A percentile compares a stretch with the other conserved stretches of the same genome.
These are phyloP conservation scores for Suhomyces anneliseae DNA, from an alignment of 1,139 yeast genomes.

Conservation along the genomic window DNA sequence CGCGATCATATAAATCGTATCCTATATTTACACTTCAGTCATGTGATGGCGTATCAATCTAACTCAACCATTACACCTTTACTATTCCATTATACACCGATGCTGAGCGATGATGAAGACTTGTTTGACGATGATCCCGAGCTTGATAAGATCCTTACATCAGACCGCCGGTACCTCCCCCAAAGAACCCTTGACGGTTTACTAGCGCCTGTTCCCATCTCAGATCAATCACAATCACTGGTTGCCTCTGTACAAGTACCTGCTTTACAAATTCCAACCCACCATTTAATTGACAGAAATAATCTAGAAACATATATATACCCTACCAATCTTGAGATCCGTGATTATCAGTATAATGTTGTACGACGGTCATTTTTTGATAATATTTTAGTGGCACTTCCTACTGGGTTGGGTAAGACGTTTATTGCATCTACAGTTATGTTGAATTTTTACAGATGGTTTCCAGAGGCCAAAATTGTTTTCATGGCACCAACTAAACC, in stretches of 20 bases:
- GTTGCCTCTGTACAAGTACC: not conserved
- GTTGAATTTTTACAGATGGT: constrained; percentile 89
- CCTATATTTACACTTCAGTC: not conserved
- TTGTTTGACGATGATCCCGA: constrained; percentile 13
- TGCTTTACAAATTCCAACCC: constrained; percentile 36
- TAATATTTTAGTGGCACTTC: constrained; percentile 84
- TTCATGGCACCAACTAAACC: constrained; percentile 98
- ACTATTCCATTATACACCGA: not conserved
- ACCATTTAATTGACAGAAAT: constrained; percentile 49
- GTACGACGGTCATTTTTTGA: constrained; percentile 69
- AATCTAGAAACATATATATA: constrained; percentile 59
- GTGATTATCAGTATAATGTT: constrained; percentile 88
- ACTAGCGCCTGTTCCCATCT: not conserved
- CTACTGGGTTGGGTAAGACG: constrained; percentile 97
- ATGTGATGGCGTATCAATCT: not conserved
- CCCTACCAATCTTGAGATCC: constrained; percentile 78
- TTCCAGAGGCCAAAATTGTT: constrained; percentile 68
- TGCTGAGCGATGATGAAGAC: constrained; percentile 5
- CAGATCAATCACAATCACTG: not conserved
- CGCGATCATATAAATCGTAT: not conserved
- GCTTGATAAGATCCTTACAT: constrained; percentile 7
- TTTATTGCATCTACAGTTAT: constrained; percentile 94
- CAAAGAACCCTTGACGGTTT: constrained; percentile 16
- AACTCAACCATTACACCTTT: not conserved
- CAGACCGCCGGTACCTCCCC: constrained; percentile 7